Evolutionary conservation across 164 flowering plant genomes (phyloP).

Genomic region (Chimonanthus salicifolius): DNA sequence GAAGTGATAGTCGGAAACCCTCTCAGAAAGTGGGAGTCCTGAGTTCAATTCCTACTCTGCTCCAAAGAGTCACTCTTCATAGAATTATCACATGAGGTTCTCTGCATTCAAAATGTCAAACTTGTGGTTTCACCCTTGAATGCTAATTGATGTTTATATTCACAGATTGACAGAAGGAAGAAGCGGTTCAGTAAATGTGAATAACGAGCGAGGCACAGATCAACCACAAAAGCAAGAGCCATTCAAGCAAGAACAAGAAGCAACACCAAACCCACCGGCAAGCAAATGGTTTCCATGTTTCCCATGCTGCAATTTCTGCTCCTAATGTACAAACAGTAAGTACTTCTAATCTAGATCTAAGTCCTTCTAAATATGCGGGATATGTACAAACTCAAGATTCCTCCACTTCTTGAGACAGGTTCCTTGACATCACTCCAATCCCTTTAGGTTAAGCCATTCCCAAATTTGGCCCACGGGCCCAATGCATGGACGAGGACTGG

Average conservation of each 20-base stretch:
- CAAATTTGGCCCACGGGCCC: too few relatives aligned
- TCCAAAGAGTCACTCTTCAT: too few relatives aligned
- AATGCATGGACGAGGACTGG: too few relatives aligned
- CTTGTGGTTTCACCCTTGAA: background rate
- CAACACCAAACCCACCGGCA: constrained; percentile 2
- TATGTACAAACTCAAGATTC: background rate
- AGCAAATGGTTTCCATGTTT: constrained; percentile 40
- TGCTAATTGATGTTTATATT: background rate
- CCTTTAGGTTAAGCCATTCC: too few relatives aligned
- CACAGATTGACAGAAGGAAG: constrained; percentile 35
- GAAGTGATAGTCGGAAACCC: too few relatives aligned
- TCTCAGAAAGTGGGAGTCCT: background rate
- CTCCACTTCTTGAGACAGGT: too few relatives aligned
- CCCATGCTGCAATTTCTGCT: constrained; percentile 32
- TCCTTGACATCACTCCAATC: too few relatives aligned
- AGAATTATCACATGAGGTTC: background rate
- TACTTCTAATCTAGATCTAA: background rate
- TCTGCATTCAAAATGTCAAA: too few relatives aligned
- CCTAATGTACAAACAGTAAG: constrained; percentile 18
- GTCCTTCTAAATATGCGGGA: background rate
- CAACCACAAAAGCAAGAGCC: background rate
- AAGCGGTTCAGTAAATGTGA: constrained; percentile 20
- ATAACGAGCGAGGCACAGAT: background rate
- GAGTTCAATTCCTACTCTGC: background rate
- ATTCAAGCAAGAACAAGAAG: background rate